phyloP scores from a whole-genome alignment of 148 eudicot genomes.

The Heliamphora exappendiculata region DNA sequence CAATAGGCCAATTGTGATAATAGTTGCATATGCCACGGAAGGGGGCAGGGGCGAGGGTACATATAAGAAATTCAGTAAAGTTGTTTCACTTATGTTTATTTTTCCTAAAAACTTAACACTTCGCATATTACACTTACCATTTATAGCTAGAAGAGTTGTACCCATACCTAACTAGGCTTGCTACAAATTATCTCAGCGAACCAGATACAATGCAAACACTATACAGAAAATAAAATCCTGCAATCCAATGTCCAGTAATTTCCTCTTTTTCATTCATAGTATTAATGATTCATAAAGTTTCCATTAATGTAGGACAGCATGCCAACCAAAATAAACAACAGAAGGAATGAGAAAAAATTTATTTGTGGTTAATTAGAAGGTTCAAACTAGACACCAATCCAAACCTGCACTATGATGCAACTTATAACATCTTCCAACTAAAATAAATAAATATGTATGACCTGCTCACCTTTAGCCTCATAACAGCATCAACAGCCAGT shows the following conservation, averaged over 20 bases:
- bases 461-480: slow-evolving; percentile 76
- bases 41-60: too few species aligned
- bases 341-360: not conserved
- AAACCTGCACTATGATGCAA: not conserved
- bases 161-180: not conserved
- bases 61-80: too few species aligned
- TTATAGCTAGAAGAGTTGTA: too few species aligned
- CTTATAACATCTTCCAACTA: not conserved
- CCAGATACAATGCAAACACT: not conserved
- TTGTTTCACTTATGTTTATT: too few species aligned
- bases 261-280: not conserved
- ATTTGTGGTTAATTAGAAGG: not conserved
- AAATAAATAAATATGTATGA: not conserved
- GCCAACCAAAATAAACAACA: slow-evolving; percentile 8
- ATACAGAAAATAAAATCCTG: not conserved
- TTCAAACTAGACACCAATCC: not conserved
- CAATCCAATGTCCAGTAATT: not conserved
- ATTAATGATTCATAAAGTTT: too few species aligned
- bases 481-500: slow-evolving; percentile 95
- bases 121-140: too few species aligned
- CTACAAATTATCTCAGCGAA: not conserved
- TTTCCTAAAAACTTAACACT: too few species aligned
- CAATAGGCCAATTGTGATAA: too few species aligned
- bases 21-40: too few species aligned
- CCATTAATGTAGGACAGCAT: not conserved